These are phyloP conservation scores for Didymella lethalis DNA, from an alignment of 2,329 filamentous ascomycete species.

Conservation along the genomic window DNA sequence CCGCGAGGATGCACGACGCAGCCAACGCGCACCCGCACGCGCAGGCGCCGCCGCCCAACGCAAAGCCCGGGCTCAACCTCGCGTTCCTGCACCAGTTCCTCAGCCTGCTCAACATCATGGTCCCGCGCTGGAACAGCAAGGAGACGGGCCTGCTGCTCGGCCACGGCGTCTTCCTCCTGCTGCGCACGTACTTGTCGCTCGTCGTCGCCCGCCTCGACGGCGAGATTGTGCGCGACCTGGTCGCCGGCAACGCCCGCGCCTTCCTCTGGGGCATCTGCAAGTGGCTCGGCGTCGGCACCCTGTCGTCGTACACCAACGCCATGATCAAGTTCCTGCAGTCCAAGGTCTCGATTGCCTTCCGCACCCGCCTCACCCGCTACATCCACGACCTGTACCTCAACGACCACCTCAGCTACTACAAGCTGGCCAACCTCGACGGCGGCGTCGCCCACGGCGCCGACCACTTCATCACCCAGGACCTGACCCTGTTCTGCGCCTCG, in stretches of 20 bases:
- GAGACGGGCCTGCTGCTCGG: slow-evolving; percentile 90
- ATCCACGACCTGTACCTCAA: slow-evolving; percentile 98
- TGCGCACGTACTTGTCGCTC: slow-evolving; percentile 92
- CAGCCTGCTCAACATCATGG: slow-evolving; percentile 96
- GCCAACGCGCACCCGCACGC: slow-evolving; percentile 47
- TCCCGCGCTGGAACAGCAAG: slow-evolving; percentile 93
- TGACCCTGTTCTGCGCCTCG: slow-evolving; percentile 92
- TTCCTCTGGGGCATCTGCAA: slow-evolving; percentile 91
- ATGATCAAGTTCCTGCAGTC: slow-evolving; percentile 99
- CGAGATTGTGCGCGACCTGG: slow-evolving; percentile 93
- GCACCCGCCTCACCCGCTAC: slow-evolving; percentile 91
- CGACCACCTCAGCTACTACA: slow-evolving; percentile 95
- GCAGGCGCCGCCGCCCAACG: slow-evolving; percentile 83
- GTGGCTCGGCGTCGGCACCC: slow-evolving; percentile 92
- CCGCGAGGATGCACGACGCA: slow-evolving; percentile 77
- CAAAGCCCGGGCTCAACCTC: slow-evolving; percentile 92
- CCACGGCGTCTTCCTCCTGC: slow-evolving; percentile 86
- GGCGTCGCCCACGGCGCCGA: slow-evolving; percentile 91
- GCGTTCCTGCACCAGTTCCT: slow-evolving; percentile 97
- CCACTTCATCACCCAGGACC: slow-evolving; percentile 96
- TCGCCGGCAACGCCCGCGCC: slow-evolving; percentile 88
- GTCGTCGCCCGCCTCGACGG: slow-evolving; percentile 93
- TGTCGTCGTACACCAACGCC: slow-evolving; percentile 96
- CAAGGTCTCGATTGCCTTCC: slow-evolving; percentile 97
- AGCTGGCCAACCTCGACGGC: slow-evolving; percentile 89